Evolutionary conservation across 2,329 filamentous ascomycete species (phyloP), one percentile per base, ranked within the genome.

Genomic region (Teratosphaeria gauchensis): DNA sequence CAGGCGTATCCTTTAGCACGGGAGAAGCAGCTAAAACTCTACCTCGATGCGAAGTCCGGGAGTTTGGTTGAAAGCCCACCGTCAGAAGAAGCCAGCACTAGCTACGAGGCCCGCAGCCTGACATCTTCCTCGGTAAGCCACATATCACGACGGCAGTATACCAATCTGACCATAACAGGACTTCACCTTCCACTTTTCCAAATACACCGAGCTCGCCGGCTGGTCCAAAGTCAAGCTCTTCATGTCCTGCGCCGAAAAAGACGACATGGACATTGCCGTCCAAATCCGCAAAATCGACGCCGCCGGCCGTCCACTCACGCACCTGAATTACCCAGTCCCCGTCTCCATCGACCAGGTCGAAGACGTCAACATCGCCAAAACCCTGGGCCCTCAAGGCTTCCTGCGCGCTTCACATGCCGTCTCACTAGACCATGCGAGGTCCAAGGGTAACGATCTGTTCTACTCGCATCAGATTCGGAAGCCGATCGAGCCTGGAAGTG

Each of bases 301-400:
- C 11, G 30, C 51, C 2, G 62, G 62, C 4, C 32, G 57, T n/a
- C 42, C 52, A 3, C 55, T 63, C 35, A 33, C 52, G 11, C 38
- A 59, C 28, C 55, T 58, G 32, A 63, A 63, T 55, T 58, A 62
- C 30, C 62, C 62, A 1, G n/a, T 58, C 1, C 61, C 61, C 0
- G 60, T 68, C 5, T 68, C 69, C 12, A 69, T 67, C 1, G 70
- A 82, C 76, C 76, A 87, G 80, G 58, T 86, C 81, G 24, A 32
- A 9, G 53, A 54, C 9, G 4, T 19, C 53, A 35, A 54, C 11
- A 54, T 31, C 19, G 53, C 53, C 9, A 54, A 54, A 8, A 32
- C 32, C 2, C 16, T 32, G 9, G 53, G 53, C 1, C 53, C 53
- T 9, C 53, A 54, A 54, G 53, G 53, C 73, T 84, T 81, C 67